Conservation (phyloP, 225 moss, liverwort and hornwort species). For the Marchantia polymorpha region DNA sequence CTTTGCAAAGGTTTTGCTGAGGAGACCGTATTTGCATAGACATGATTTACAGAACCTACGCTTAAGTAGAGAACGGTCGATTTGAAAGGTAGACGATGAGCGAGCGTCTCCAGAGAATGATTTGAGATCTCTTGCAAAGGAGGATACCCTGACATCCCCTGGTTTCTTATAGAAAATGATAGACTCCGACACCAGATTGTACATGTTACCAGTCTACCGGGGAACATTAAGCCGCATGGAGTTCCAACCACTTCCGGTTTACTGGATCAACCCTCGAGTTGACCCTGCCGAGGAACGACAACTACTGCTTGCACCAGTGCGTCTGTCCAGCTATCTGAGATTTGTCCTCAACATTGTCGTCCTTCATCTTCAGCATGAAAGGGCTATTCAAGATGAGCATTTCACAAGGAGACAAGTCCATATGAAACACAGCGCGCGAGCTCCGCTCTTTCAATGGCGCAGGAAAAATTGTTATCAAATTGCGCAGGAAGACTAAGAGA, state of each 20-base stretch:
- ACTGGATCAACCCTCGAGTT: background rate
- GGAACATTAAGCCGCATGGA: background rate
- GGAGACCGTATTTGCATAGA: background rate
- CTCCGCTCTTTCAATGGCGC: background rate
- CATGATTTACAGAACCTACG: background rate
- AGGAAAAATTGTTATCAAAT: background rate
- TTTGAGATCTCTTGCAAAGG: background rate
- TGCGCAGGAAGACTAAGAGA: background rate
- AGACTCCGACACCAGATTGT: background rate
- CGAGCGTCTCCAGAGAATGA: background rate
- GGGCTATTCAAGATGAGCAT: background rate
- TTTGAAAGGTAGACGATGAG: background rate
- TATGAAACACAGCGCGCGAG: background rate
- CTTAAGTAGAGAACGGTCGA: background rate
- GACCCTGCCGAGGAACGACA: background rate
- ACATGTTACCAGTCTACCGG: background rate
- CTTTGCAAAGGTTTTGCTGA: background rate
- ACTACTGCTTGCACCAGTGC: background rate
- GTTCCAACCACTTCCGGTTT: background rate
- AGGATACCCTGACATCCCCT: too few relatives aligned
- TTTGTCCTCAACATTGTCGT: background rate
- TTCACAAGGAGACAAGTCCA: background rate
- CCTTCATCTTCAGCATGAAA: background rate
- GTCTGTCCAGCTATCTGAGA: background rate
- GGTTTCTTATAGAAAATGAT: background rate